Evolutionary conservation across 768 basidiomycete species (phyloP), one percentile per base, ranked within the genome.

Genomic region (Tulasnella sp.): DNA sequence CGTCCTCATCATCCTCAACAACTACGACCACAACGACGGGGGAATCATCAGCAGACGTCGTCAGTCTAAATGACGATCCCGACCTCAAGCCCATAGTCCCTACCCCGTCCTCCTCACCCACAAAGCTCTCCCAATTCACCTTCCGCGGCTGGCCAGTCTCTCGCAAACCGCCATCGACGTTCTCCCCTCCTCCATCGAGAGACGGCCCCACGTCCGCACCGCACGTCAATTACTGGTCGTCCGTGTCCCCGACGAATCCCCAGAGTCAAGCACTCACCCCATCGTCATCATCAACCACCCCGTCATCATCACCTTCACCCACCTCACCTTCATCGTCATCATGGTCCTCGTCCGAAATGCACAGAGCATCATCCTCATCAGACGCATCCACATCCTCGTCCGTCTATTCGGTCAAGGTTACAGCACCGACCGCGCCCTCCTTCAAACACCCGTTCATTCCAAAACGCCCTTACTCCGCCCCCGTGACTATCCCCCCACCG

Each of bases 131-230:
- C 22, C 26, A 39, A 19, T 72, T 47, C 35, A 64, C 64, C 62
- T 72, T 72, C 62, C 37, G 44, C 32, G 71, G 71, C 64, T 72
- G 71, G 71, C 71, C 71, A 40, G 62, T 72, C 22, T 39, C 64
- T 26, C 22, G 62, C 26, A 72, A 63, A 65, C 39, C 71, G 32
- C 71, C 71, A 70, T 70, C 69, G 26, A 35, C 69, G 19, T 47
- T 39, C 67, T 70, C 41, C 69, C 35, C 42, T 36, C 69, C 34
- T 32, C 47, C 69, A 0, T 44, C 69, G 35, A 26, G 39, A n/a
- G 64, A 65, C 36, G 64, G 35, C 29, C 35, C 35, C 2, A 7
- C 35, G 16, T 64, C 63, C 26, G 6, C 63, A n/a, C 6, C 63
- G 34, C n/a, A 17, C 3, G 32, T 11, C 1, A 35, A 35, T 35